Conservation (phyloP, 148 eudicot species). For the Rhododendron williamsianum region DNA sequence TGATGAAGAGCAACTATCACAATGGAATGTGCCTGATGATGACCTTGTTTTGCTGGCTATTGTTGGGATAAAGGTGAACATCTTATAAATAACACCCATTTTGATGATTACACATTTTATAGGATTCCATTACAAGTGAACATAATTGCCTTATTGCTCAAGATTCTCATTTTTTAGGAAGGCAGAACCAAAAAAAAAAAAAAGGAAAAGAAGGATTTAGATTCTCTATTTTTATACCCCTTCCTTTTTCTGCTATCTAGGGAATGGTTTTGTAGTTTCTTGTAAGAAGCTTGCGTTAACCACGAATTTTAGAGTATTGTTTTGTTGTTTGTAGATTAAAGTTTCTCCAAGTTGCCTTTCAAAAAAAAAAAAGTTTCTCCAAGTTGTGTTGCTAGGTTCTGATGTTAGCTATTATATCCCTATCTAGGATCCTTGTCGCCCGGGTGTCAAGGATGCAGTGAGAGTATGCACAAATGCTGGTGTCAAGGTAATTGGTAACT, state of each 20-base stretch:
- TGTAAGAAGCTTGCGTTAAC: background rate
- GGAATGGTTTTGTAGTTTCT: background rate
- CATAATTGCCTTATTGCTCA: background rate
- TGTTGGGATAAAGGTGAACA: slow-evolving; percentile 78
- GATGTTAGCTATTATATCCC: slow-evolving; percentile 8
- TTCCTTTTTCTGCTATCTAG: background rate
- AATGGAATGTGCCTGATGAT: slow-evolving; percentile 76
- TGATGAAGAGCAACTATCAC: slow-evolving; percentile 57
- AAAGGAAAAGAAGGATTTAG: background rate
- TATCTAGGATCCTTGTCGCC: slow-evolving; percentile 88
- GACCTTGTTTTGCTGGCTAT: slow-evolving; percentile 67
- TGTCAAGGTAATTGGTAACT: slow-evolving; percentile 50
- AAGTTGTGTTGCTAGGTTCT: background rate
- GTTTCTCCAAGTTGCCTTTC: background rate
- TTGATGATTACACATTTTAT: background rate
- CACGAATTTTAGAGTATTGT: background rate
- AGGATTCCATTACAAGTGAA: background rate
- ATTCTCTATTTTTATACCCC: background rate
- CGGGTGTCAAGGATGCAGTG: slow-evolving; percentile 86
- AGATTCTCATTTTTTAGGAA: background rate
- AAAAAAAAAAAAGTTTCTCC: background rate
- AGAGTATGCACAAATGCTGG: slow-evolving; percentile 69
- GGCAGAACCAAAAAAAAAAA: background rate
- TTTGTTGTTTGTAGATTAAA: background rate
- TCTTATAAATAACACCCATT: background rate